These are phyloP conservation scores for Pichia sp. DNA, from an alignment of 1,139 yeast genomes.

Conservation along the genomic window DNA sequence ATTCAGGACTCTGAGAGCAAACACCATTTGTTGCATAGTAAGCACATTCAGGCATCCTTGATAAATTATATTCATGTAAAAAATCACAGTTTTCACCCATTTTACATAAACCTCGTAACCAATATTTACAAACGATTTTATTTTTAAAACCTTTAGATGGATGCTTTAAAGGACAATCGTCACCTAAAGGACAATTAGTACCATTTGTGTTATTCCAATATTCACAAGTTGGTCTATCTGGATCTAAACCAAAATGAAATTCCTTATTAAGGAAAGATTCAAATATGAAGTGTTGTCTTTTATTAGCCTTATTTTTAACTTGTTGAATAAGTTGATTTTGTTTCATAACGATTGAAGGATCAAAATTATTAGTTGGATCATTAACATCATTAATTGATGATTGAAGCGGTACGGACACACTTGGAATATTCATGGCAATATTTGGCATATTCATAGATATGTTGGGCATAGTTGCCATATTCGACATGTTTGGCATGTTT, in stretches of 20 bases:
- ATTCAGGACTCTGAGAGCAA: conserved; percentile 93
- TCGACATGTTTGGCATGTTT: neutral
- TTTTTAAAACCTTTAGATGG: conserved; percentile 75
- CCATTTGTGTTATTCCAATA: conserved; percentile 56
- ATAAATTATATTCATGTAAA: conserved; percentile 85
- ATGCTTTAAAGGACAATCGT: conserved; percentile 82
- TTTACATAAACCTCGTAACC: conserved; percentile 96
- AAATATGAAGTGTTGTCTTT: conserved; percentile 33
- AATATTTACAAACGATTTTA: conserved; percentile 93
- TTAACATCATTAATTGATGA: neutral
- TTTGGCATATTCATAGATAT: conserved; percentile 1
- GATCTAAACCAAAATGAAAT: conserved; percentile 77
- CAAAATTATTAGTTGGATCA: conserved; percentile 3
- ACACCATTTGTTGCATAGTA: conserved; percentile 83
- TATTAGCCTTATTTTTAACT: conserved; percentile 10
- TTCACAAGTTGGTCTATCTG: conserved; percentile 86
- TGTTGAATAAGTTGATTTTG: conserved; percentile 16
- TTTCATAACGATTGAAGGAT: conserved; percentile 13
- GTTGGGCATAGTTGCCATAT: neutral
- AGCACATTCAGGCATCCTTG: conserved; percentile 96
- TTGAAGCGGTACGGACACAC: neutral
- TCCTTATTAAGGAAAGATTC: conserved; percentile 80
- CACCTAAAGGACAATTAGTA: conserved; percentile 74
- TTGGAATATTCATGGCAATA: neutral
- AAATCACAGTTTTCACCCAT: conserved; percentile 97